phyloP scores from a whole-genome alignment of 768 basidiomycete species.

The Kwoniella botswanensis region DNA sequence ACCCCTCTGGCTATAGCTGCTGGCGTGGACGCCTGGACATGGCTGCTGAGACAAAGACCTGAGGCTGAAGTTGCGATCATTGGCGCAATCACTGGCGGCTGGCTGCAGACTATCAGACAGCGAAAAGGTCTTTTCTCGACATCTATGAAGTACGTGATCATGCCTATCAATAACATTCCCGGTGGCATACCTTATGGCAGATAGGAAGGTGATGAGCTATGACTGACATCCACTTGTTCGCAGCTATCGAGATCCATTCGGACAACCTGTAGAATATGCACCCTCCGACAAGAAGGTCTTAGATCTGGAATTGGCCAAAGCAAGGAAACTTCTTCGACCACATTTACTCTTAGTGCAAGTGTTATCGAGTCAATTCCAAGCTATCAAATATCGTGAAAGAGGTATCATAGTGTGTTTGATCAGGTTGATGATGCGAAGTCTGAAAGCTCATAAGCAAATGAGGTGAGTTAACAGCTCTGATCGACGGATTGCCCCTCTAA shows the following conservation, averaged over 20 bases:
- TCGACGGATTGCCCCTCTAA: not conserved
- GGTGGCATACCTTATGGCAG: not conserved
- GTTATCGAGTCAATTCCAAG: conserved; percentile 88
- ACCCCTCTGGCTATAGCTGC: conserved; percentile 83
- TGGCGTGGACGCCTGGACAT: conserved; percentile 94
- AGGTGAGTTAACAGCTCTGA: conserved; percentile 65
- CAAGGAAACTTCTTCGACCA: conserved; percentile 76
- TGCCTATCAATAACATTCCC: not conserved
- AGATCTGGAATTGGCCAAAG: conserved; percentile 69
- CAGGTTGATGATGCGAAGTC: conserved; percentile 80
- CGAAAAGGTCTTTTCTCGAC: conserved; percentile 83
- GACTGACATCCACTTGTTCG: not conserved
- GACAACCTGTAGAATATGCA: conserved; percentile 80
- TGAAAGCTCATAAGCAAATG: conserved; percentile 69
- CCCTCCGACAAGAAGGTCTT: conserved; percentile 86
- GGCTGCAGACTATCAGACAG: conserved; percentile 78
- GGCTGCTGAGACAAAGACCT: conserved; percentile 87
- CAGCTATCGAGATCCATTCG: conserved; percentile 88
- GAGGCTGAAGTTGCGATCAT: conserved; percentile 81
- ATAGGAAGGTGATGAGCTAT: not conserved
- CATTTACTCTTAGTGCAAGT: conserved; percentile 85
- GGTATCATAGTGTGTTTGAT: conserved; percentile 85
- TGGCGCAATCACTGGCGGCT: conserved; percentile 82
- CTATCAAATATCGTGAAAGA: conserved; percentile 83
- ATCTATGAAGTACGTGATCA: conserved; percentile 71